Percentiles rank a stretch among this genome's conserved stretches.
Conservation (phyloP, 345 rosid species). For the Rubroshorea leprosula region DNA sequence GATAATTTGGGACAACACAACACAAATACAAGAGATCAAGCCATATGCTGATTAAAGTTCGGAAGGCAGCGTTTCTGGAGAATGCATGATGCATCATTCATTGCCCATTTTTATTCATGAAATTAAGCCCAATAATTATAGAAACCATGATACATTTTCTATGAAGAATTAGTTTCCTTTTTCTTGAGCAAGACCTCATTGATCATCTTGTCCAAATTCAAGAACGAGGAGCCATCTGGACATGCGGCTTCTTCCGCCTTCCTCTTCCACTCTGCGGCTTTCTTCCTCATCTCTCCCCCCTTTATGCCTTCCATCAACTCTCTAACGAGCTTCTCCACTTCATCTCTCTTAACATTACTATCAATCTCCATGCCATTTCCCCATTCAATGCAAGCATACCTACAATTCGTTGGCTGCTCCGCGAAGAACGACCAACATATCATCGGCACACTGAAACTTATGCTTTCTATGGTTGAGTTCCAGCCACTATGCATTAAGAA, state of each 20-base stretch:
- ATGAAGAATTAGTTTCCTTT: no score
- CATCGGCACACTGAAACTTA: slow-evolving; percentile 18
- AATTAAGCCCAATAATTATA: no score
- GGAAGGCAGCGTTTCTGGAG: no score
- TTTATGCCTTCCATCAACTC: slow-evolving; percentile 7
- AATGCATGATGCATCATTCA: no score
- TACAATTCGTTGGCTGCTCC: slow-evolving; percentile 19
- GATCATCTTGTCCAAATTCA: slow-evolving; percentile 1
- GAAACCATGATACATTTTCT: no score
- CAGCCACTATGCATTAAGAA: slow-evolving; percentile 23
- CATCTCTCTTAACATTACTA: slow-evolving; percentile 1
- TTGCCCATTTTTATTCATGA: no score
- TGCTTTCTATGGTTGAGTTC: slow-evolving; percentile 22
- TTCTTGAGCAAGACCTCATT: background rate
- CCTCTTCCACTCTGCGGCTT: slow-evolving; percentile 8
- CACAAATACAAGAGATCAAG: no score
- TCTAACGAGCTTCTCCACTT: slow-evolving; percentile 6
- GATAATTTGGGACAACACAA: no score
- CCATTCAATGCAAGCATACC: slow-evolving; percentile 20
- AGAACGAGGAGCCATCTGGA: background rate
- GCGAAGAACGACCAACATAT: slow-evolving; percentile 21
- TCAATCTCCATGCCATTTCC: slow-evolving; percentile 21
- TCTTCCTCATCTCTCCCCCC: background rate
- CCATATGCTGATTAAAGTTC: no score
- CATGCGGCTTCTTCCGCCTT: background rate